Conservation (phyloP, 371 early-diverging fungal genomes). For the Actinomortierella wolfii region DNA sequence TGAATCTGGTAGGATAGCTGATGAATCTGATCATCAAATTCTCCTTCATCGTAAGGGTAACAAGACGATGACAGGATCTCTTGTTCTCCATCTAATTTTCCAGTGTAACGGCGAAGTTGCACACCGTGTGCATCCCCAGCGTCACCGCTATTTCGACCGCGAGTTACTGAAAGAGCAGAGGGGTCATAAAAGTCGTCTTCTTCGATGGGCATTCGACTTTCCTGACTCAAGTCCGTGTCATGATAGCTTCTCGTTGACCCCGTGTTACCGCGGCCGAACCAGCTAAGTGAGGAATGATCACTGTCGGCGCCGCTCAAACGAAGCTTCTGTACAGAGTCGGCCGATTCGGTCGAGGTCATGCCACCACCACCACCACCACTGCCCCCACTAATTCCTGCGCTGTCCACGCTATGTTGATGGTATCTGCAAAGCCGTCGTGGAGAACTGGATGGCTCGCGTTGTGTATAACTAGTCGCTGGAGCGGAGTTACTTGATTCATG, state of each 20-base stretch:
- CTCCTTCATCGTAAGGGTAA: too few relatives aligned
- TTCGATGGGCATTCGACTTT: constrained; percentile 8
- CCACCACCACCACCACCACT: too few relatives aligned
- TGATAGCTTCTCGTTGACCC: constrained; percentile 32
- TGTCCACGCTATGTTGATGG: too few relatives aligned
- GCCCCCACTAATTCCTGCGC: too few relatives aligned
- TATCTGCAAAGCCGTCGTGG: too few relatives aligned
- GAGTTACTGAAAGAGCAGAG: background rate
- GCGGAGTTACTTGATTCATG: too few relatives aligned
- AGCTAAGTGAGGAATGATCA: constrained; percentile 22
- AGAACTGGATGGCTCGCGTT: too few relatives aligned
- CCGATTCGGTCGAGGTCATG: too few relatives aligned
- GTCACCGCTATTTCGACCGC: background rate
- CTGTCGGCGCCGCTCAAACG: constrained; percentile 7
- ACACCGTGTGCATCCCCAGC: background rate
- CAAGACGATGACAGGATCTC: too few relatives aligned
- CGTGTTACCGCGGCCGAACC: constrained; percentile 34
- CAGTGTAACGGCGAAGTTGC: background rate
- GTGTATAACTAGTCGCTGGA: too few relatives aligned
- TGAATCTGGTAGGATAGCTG: too few relatives aligned
- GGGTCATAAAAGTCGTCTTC: constrained; percentile 3
- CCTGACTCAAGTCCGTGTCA: constrained; percentile 24
- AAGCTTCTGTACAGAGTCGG: background rate
- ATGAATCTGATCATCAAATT: too few relatives aligned
- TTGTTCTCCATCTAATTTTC: background rate